Base-by-base conservation (phyloP, 192 early-diverging fungal genomes). In the Umbelopsis ramanniana region DNA sequence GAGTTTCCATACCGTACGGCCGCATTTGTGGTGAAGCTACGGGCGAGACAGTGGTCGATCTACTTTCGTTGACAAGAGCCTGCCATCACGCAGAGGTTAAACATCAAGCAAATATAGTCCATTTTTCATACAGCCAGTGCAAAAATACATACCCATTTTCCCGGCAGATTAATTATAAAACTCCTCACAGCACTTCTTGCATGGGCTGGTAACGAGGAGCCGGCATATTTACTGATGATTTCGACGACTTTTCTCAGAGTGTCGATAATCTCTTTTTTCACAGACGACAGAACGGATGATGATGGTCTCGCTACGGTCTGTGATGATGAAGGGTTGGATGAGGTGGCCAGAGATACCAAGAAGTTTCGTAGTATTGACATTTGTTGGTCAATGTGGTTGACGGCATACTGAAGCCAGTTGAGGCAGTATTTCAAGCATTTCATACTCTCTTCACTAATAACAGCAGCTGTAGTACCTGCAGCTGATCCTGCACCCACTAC, bases 371-470 rank as follows among this genome's bases (percentile, higher is more conserved):
- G 76, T 23, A 86, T 74, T 3, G 76, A 67, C 50, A 94, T 93
- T 53, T 94, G 92, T 43, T 86, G 84, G 5, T 83, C 85, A n/a
- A 94, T 86, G 46, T 92, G 88, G 23, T 87, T 85, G 4, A 91
- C 89, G 0, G 96, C 94, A 69, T 95, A 95, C 76, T 89, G 87
- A 3, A 97, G 82, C 93, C 93, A 96, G 72, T 92, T 87, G 24
- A 95, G 80, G 79, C 96, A 98, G 80, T 97, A 98, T 73, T 90
- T 87, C 48, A 98, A 78, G 66, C 89, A 91, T 71, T 90, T 88
- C 85, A 97, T 88, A 63, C 93, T 92, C 76, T 98, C 95, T 70
- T 96, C 94, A 70, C 91, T 93, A 29, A 95, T 87, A 6, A 93
- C 91, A 68, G 94, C 86, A 5, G 91, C 92, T 4, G 92, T 89